phyloP scores from a whole-genome alignment of 352 stramenopile genomes.

The Phytopythium ostracodes region DNA sequence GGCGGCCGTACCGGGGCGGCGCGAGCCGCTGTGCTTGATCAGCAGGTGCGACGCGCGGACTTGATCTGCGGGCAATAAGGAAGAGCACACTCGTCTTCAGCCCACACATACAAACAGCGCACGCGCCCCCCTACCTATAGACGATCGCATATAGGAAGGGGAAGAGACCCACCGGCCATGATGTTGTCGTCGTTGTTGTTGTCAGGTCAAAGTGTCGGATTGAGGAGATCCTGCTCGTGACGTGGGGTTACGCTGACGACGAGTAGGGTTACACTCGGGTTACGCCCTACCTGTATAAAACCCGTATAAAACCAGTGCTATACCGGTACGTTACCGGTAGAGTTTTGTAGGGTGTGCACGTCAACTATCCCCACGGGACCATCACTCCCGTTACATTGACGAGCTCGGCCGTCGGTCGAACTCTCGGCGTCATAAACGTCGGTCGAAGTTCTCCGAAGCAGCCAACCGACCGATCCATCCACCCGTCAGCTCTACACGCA shows the following conservation, averaged over 20 bases:
- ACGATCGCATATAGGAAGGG: too few species aligned
- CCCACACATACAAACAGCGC: too few species aligned
- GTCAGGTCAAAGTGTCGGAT: too few species aligned
- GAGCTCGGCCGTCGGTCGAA: background rate
- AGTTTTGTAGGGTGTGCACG: background rate
- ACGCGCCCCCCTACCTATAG: too few species aligned
- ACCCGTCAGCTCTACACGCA: background rate
- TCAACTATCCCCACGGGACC: background rate
- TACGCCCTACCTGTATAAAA: background rate
- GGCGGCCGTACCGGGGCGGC: conserved; percentile 50
- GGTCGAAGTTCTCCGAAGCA: background rate
- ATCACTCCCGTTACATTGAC: background rate
- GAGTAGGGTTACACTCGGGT: too few species aligned
- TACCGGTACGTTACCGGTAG: background rate
- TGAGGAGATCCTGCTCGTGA: too few species aligned
- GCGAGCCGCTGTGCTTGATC: conserved; percentile 93
- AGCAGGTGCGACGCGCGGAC: conserved; percentile 90
- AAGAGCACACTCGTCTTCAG: background rate
- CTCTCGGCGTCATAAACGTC: background rate
- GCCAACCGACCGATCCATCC: background rate
- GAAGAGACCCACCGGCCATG: too few species aligned
- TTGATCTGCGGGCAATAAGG: conserved; percentile 36
- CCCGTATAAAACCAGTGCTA: too few species aligned
- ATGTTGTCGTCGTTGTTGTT: too few species aligned
- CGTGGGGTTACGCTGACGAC: too few species aligned